Evolutionary conservation across 2,329 filamentous ascomycete genomes (phyloP), one percentile per base, ranked within the genome.

Genomic region (Xylariaceae sp.): DNA sequence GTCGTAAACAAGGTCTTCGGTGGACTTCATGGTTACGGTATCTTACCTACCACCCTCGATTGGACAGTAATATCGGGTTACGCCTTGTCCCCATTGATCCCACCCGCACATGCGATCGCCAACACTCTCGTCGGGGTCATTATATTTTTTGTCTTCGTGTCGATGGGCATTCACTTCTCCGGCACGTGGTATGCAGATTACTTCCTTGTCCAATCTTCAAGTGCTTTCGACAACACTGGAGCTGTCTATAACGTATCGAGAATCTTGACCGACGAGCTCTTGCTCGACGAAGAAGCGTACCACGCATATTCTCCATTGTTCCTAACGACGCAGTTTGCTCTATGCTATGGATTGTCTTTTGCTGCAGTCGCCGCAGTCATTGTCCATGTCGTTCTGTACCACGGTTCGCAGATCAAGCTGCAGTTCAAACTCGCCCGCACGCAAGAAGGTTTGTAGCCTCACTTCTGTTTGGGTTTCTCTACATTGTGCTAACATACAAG

Each of bases 1-100:
- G 60, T 79, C 12, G 64, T 85, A 43, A 85, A 85, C 56, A 80
- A 85, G 55, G 55, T 85, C 6, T 85, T 85, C 44, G 81, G 81
- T 3, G 79, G 78, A 4, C 69, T 70, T 41, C 75, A 74, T 4
- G 81, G 81, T 1, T 63, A 85, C 4, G 79, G 76, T 1, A 62
- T 86, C 11, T 67, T 85, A 19, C 81, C 81, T 9, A 71, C 84
- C 12, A 83, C 80, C 0, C 79, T 86, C 43, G 81, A 85, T 61
- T 85, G 82, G 81, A 75, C 73, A 37, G 70, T 78, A 39, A 67
- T 82, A 44, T 71, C 74, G 2, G 78, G 73, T 9, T 83, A 74
- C 52, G 65, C 77, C 38, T 59, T 63, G 9, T 76, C 71, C n/a
- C 79, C 78, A 8, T 61, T 83, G 18, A 78, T 80, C 42, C 70